Evolutionary conservation across 176 grass and related monocot species (phyloP).

Genomic region (Hyparrhenia diplandra): DNA sequence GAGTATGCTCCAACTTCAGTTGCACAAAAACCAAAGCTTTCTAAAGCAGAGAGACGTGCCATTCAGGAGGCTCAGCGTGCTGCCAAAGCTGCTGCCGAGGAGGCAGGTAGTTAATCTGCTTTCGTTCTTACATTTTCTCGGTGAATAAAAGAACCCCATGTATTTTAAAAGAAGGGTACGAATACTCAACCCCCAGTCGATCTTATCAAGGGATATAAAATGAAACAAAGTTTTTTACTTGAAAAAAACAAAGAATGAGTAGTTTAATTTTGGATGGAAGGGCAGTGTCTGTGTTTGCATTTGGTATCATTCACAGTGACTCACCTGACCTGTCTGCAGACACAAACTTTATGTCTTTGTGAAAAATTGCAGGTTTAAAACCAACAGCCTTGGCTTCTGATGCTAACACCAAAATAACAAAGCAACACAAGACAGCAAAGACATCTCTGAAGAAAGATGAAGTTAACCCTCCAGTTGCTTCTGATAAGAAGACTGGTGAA

Average conservation of each 20-base stretch:
- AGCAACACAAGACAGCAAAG: conserved; percentile 53
- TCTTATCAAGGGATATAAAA: background rate
- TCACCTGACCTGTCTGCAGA: background rate
- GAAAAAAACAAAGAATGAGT: background rate
- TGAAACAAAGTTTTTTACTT: background rate
- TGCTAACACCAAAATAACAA: conserved; percentile 8
- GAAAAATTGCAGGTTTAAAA: conserved; percentile 26
- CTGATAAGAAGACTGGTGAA: conserved; percentile 47
- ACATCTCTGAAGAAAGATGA: conserved; percentile 52
- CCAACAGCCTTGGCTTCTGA: conserved; percentile 5
- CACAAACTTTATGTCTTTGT: background rate
- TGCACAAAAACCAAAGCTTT: conserved; percentile 62
- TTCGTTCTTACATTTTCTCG: background rate
- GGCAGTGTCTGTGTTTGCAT: background rate
- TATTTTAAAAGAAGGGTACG: conserved; percentile 2
- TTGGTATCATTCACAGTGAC: background rate
- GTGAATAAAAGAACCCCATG: conserved; percentile 17
- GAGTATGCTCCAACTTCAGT: conserved; percentile 14
- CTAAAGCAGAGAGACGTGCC: conserved; percentile 50
- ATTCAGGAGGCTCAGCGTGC: conserved; percentile 52
- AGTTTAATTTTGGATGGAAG: background rate
- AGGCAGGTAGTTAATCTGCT: conserved; percentile 36
- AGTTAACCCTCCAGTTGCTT: conserved; percentile 29
- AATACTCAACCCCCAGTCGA: background rate
- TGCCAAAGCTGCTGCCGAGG: conserved; percentile 52